Base-by-base conservation (phyloP, 768 basidiomycete species). In the Gloeostereum incarnatum region DNA sequence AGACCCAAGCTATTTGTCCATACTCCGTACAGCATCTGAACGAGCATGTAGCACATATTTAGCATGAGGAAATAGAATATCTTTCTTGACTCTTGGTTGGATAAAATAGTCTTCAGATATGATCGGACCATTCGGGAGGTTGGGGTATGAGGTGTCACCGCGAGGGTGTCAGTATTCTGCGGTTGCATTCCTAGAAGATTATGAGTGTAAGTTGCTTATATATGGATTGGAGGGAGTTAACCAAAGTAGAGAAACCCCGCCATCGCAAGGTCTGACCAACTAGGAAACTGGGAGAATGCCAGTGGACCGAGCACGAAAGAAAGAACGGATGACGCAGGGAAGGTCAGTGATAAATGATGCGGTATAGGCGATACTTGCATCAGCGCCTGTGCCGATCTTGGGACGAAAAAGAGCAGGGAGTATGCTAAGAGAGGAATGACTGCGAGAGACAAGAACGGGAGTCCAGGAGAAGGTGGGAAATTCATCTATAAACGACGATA, bases 1-100 rank as follows among this genome's bases (percentile, higher is more conserved):
- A 99, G 64, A 5, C 96, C 96, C 33, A 99, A 59, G 48, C 87
- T 91, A 51, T 99, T 99, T 30, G 96, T 99, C 85, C 92, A 92
- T 19, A 98, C 80, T 6, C 96, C 96, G 56, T 93, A 96, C 43
- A 90, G 55, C 88, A 97, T 90, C 61, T 99, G 96, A 8, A 99
- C 80, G 29, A 86, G 68, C 96, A 99, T 98, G 61, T 90, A 99
- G 46, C 76, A 81, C 60, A 98, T 66, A 58, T 99, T 99, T 34
- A 99, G 66, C 58, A 93, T 71, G 35, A 98, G 66, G 62, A 99
- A 99, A 60, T 94, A 97, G 59, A 93, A 97, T 41, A 99, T 98
- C 59, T 86, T 87, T 49, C 91, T 73, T 14, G 90, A 93, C 55
- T 98, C 92, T 3, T 81, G 77, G 48, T 94, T 94, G 14, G 83